Percentiles rank a stretch among this genome's conserved stretches.
phyloP scores from a whole-genome alignment of 2,329 filamentous ascomycete genomes.

The Venturia carpophila region DNA sequence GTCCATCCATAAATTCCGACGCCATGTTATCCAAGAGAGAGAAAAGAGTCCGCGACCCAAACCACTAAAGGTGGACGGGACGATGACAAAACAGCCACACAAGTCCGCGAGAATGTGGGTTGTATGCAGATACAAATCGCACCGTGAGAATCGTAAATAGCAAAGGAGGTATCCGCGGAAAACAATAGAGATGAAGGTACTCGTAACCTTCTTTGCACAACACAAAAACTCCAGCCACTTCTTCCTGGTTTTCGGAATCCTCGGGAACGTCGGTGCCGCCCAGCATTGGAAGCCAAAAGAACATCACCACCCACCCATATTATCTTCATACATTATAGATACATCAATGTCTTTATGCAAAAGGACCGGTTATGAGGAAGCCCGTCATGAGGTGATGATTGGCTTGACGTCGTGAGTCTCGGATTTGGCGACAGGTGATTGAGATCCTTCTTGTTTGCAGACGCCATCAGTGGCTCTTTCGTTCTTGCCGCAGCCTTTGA shows the following conservation, averaged over 20 bases:
- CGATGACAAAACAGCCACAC: background rate
- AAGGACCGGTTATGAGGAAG: background rate
- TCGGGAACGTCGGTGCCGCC: background rate
- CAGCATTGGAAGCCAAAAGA: background rate
- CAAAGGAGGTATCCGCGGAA: constrained; percentile 17
- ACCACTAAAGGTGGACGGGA: too few species aligned
- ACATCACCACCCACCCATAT: background rate
- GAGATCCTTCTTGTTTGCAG: constrained; percentile 31
- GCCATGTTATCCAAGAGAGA: background rate
- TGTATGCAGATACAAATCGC: constrained; percentile 7
- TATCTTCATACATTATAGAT: constrained; percentile 16
- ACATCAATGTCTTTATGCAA: constrained; percentile 1
- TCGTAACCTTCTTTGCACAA: background rate
- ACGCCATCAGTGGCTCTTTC: constrained; percentile 27
- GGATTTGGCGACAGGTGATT: constrained; percentile 13
- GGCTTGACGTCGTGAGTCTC: constrained; percentile 17
- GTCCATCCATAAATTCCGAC: background rate
- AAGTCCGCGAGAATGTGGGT: background rate
- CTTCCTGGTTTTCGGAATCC: background rate
- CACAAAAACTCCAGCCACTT: constrained; percentile 11
- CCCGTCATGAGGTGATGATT: background rate
- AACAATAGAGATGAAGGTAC: background rate
- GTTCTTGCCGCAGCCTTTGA: constrained; percentile 58
- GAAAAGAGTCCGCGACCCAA: background rate
- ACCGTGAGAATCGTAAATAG: constrained; percentile 5